Conservation (phyloP, 441 rosid genomes). For the Codiaeum variegatum region DNA sequence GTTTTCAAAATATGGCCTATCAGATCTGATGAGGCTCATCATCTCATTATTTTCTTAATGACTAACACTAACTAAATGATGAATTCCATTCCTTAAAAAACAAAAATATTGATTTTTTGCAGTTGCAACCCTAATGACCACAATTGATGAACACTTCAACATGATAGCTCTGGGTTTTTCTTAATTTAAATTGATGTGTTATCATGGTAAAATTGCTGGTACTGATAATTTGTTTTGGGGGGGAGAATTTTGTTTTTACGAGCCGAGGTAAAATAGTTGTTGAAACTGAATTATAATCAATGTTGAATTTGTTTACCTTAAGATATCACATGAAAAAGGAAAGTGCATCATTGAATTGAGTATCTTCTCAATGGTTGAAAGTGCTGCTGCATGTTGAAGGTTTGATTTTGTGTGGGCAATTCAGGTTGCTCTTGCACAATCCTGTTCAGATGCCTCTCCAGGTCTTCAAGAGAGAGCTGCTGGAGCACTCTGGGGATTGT, state of each 20-base stretch:
- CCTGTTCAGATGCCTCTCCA: slow-evolving; percentile 79
- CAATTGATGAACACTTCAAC: not conserved
- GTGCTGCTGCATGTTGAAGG: slow-evolving; percentile 16
- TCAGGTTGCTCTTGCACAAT: slow-evolving; percentile 86
- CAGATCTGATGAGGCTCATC: not conserved
- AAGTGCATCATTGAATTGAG: not conserved
- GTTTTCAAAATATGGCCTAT: not conserved
- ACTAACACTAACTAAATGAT: slow-evolving; percentile 1
- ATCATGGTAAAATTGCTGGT: not conserved
- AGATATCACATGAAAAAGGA: no score
- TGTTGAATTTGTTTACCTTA: no score
- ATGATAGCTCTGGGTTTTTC: not conserved
- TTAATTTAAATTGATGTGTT: slow-evolving; percentile 1
- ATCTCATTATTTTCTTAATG: not conserved
- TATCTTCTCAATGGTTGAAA: slow-evolving; percentile 7
- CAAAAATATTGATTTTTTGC: not conserved
- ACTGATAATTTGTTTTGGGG: not conserved
- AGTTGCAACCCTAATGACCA: not conserved
- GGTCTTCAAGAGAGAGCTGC: slow-evolving; percentile 99
- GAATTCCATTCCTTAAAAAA: not conserved
- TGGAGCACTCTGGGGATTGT: slow-evolving; percentile 98
- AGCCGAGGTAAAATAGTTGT: not conserved
- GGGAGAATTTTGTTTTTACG: not conserved
- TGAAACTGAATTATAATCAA: not conserved
- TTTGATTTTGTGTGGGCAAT: slow-evolving; percentile 23